A percentile compares a stretch with the other conserved stretches of the same genome.
Evolutionary conservation across 2,329 filamentous ascomycete genomes (phyloP).

Genomic region (Calonectria henricotiae): DNA sequence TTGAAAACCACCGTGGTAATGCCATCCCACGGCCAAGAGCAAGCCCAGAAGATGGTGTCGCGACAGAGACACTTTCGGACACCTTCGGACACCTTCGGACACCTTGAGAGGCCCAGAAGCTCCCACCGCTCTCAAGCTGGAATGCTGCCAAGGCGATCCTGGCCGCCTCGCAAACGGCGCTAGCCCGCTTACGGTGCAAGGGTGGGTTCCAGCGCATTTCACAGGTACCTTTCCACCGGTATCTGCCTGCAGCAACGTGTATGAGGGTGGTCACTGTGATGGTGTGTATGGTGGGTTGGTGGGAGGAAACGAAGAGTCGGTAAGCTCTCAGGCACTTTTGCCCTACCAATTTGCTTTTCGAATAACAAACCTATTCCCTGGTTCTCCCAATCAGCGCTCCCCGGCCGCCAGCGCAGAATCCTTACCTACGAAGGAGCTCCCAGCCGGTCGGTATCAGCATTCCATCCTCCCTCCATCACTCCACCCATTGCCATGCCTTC

Average conservation of each 20-base stretch:
- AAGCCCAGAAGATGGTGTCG: slow-evolving; percentile 20
- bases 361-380: slow-evolving; percentile 11
- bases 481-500: neutral
- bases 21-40: slow-evolving; percentile 9
- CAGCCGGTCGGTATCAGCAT: slow-evolving; percentile 12
- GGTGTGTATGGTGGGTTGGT: neutral
- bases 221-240: slow-evolving; percentile 24
- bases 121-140: slow-evolving; percentile 23
- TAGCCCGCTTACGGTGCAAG: slow-evolving; percentile 16
- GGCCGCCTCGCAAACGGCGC: slow-evolving; percentile 11
- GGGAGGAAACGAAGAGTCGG: slow-evolving; percentile 10
- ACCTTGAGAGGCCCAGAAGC: slow-evolving; percentile 7
- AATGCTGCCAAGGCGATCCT: slow-evolving; percentile 31
- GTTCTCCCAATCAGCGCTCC: slow-evolving; percentile 3
- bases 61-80: neutral
- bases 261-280: slow-evolving; percentile 1
- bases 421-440: neutral
- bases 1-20: slow-evolving; percentile 20
- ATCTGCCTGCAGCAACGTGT: slow-evolving; percentile 10
- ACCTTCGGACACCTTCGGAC: neutral
- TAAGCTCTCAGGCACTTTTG: slow-evolving; percentile 22
- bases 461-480: slow-evolving; percentile 13
- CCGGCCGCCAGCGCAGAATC: slow-evolving; percentile 1
- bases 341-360: slow-evolving; percentile 20
- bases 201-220: slow-evolving; percentile 29